These are phyloP conservation scores for Infundibulicybe gibba DNA, from an alignment of 768 basidiomycete genomes.

Conservation along the genomic window DNA sequence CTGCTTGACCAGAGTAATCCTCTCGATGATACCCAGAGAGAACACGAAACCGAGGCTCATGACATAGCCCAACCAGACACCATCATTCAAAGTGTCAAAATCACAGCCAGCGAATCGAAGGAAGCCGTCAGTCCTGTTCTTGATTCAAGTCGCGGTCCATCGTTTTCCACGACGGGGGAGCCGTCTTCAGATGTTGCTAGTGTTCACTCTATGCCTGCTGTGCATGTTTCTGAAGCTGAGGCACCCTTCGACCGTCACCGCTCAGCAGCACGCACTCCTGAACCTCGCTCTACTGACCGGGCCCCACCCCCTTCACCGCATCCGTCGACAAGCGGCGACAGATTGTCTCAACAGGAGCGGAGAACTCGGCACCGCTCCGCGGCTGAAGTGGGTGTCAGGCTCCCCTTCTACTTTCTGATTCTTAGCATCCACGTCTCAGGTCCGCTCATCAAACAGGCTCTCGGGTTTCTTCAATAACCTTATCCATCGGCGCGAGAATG, in stretches of 20 bases:
- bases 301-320: constrained; percentile 15
- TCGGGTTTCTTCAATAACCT: constrained; percentile 85
- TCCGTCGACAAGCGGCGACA: constrained; percentile 23
- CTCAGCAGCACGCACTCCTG: constrained; percentile 24
- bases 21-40: constrained; percentile 25
- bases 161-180: constrained; percentile 34
- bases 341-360: constrained; percentile 29
- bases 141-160: constrained; percentile 27
- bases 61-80: constrained; percentile 10
- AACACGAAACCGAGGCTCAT: constrained; percentile 19
- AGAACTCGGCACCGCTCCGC: constrained; percentile 46
- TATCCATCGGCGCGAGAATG: constrained; percentile 66
- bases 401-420: constrained; percentile 3
- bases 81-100: constrained; percentile 20
- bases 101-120: constrained; percentile 18
- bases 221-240: constrained; percentile 42
- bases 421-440: constrained; percentile 9
- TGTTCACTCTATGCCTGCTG: constrained; percentile 55
- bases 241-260: constrained; percentile 22
- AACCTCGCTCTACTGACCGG: constrained; percentile 15
- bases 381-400: constrained; percentile 47
- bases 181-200: constrained; percentile 49
- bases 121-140: constrained; percentile 21
- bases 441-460: constrained; percentile 62
- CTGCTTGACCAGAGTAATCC: constrained; percentile 36